These are phyloP conservation scores for Yamadazyma takamatsuzukensis DNA, from an alignment of 805 yeast genomes.

Conservation along the genomic window DNA sequence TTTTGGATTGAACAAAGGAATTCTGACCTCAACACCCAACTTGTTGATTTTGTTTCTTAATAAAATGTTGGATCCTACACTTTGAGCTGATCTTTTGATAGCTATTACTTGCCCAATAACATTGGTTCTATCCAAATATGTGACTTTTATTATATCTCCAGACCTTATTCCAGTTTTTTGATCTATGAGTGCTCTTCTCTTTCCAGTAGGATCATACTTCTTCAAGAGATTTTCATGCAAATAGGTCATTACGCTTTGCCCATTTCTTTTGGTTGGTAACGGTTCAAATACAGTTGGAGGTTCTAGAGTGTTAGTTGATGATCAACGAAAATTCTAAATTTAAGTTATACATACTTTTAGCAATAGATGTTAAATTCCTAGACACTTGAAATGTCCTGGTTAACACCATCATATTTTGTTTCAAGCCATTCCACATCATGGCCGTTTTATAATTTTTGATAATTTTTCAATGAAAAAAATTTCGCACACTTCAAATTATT, in stretches of 20 bases:
- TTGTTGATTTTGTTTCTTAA: conserved; percentile 79
- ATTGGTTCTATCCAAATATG: conserved; percentile 62
- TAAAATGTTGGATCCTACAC: conserved; percentile 69
- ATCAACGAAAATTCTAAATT: conserved; percentile 1
- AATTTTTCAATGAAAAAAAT: neutral
- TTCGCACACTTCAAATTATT: neutral
- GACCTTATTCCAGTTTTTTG: conserved; percentile 49
- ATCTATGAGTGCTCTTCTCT: conserved; percentile 30
- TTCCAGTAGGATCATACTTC: conserved; percentile 68
- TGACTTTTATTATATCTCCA: conserved; percentile 79
- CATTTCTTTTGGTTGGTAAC: conserved; percentile 46
- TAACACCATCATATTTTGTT: neutral
- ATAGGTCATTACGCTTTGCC: conserved; percentile 41
- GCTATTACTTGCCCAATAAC: conserved; percentile 79
- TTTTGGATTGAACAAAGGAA: conserved; percentile 78
- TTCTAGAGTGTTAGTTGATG: neutral
- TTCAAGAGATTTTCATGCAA: conserved; percentile 49
- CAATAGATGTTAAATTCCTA: conserved; percentile 17
- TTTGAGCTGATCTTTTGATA: conserved; percentile 57
- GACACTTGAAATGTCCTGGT: conserved; percentile 8
- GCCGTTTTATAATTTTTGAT: neutral
- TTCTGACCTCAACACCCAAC: conserved; percentile 80
- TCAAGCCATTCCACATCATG: conserved; percentile 1
- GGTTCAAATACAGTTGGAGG: conserved; percentile 47
- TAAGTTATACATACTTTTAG: conserved; percentile 7